Evolutionary conservation across 331 rosid species (phyloP).

Genomic region (Dryas integrifolia): DNA sequence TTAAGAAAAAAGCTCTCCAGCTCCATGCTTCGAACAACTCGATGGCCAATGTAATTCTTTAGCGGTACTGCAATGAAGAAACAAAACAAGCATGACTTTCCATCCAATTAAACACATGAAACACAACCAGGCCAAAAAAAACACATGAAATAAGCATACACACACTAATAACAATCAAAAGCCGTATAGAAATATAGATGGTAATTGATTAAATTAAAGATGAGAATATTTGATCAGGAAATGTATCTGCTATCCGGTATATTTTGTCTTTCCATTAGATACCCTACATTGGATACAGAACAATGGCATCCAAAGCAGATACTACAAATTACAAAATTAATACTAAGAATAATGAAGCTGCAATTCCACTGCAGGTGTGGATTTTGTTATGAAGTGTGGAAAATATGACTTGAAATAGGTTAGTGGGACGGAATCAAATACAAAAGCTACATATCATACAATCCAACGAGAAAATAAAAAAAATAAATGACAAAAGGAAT

Average conservation of each 20-base stretch:
- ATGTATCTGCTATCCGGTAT: background rate
- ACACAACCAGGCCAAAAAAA: background rate
- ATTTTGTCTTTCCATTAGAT: background rate
- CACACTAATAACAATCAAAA: background rate
- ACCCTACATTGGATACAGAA: background rate
- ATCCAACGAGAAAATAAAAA: background rate
- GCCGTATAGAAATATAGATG: background rate
- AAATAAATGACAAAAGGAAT: background rate
- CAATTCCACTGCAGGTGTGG: background rate
- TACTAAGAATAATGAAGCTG: background rate
- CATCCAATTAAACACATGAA: background rate
- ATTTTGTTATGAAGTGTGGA: background rate
- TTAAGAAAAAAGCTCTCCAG: background rate
- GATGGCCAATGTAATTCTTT: conserved; percentile 3
- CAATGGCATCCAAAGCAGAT: background rate
- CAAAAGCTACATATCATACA: background rate
- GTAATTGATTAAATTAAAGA: background rate
- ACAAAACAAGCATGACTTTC: background rate
- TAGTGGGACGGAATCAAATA: background rate
- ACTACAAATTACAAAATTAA: background rate
- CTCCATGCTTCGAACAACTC: conserved; percentile 15
- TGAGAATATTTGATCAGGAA: background rate
- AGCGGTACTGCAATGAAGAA: conserved; percentile 39
- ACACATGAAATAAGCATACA: background rate
- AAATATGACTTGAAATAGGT: background rate